Evolutionary conservation across 805 yeast species (phyloP).

Genomic region (Wickerhamiella azyma): DNA sequence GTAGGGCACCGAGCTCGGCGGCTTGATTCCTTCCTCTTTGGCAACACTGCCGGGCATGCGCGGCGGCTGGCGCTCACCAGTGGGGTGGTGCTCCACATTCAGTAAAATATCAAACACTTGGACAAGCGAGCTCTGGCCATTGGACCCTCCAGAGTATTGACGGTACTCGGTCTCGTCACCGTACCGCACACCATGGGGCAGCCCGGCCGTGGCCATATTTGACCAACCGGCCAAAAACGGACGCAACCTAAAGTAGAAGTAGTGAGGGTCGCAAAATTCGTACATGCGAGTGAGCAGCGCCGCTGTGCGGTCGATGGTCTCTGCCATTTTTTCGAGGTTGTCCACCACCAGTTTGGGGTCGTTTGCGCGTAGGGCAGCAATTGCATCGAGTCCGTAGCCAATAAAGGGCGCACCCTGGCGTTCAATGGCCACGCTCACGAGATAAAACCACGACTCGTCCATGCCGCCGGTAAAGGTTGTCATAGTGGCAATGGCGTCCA

Average conservation of each 20-base stretch:
- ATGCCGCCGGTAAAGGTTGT: conserved; percentile 79
- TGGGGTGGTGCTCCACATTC: conserved; percentile 63
- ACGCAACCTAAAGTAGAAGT: conserved; percentile 71
- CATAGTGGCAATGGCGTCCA: conserved; percentile 44
- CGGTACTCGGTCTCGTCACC: conserved; percentile 49
- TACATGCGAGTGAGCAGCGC: conserved; percentile 67
- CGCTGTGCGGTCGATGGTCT: conserved; percentile 59
- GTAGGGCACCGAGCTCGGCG: conserved; percentile 32
- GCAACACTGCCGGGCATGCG: conserved; percentile 12
- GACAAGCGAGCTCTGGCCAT: conserved; percentile 82
- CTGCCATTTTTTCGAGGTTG: conserved; percentile 53
- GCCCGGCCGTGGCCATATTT: conserved; percentile 77
- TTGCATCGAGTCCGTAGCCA: conserved; percentile 51
- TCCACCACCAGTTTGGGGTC: conserved; percentile 31
- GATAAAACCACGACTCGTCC: conserved; percentile 89
- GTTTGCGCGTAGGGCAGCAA: conserved; percentile 39
- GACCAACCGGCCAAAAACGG: conserved; percentile 93
- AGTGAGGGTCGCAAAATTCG: conserved; percentile 90
- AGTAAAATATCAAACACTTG: conserved; percentile 73
- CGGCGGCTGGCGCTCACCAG: conserved; percentile 40
- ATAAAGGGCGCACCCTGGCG: conserved; percentile 63
- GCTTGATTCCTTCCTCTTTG: conserved; percentile 1
- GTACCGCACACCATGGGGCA: conserved; percentile 64
- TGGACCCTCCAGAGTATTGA: conserved; percentile 74
- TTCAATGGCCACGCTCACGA: conserved; percentile 80